Evolutionary conservation across 805 yeast species (phyloP), one percentile per base, ranked within the genome.

Genomic region (Nakazawaea laoshanensis): DNA sequence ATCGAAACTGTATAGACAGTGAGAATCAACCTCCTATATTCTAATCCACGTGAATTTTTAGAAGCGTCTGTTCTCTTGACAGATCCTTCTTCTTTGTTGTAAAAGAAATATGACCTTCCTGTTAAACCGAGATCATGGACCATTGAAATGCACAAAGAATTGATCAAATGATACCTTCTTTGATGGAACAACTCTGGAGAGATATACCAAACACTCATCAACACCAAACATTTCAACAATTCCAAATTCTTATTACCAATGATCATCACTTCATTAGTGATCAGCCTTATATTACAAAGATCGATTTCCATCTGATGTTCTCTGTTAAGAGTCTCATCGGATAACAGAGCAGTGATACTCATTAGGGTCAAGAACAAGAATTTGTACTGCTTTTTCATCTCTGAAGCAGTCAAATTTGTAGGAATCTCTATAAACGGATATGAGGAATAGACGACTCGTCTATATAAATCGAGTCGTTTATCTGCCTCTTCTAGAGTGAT

Each of bases 161-260:
- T 72, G 41, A 84, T 65, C 33, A 85, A 59, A 49, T 83, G 92
- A 42, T 78, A 77, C 30, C 94, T 70, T 37, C 94, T 72, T 44
- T 81, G 82, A 42, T 77, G 82, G 42, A 83, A 82, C 44, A 83
- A 61, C 52, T 85, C 95, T 0, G 95, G 83, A 4, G 84, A 71
- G 42, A 81, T 83, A 49, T 85, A 86, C 95, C 95, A 87, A 19
- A 78, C 53, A 17, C 81, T 68, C 33, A 81, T 59, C 5, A 83
- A 46, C 13, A 81, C 48, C 31, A 82, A 57, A 13, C 77, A 59
- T 49, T 78, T 77, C 24, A 86, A 57, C 23, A 84, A 53, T 49
- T 84, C 88, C 12, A 76, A 54, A 5, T 77, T 67, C 55, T 84
- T 87, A 35, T 72, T 65, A 13, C 95, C 95, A 17, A 70, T 61